These are phyloP conservation scores for Fusarium tupiense DNA, from an alignment of 2,329 filamentous ascomycete genomes.

Conservation along the genomic window DNA sequence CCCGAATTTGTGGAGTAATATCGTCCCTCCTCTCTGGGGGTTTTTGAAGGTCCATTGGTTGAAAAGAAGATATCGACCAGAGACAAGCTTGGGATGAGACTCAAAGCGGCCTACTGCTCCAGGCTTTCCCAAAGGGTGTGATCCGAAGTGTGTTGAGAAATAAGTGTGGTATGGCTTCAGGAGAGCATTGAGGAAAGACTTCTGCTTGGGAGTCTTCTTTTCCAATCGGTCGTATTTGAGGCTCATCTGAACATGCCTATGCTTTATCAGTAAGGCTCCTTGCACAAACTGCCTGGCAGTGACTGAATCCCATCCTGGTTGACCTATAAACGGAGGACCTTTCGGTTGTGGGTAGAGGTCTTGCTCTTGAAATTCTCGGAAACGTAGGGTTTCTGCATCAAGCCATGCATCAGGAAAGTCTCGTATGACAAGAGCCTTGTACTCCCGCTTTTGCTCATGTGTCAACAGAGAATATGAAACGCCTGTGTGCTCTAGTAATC, in stretches of 20 bases:
- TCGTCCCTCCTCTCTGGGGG: too few relatives aligned
- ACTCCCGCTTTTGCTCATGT: not conserved
- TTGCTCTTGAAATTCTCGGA: not conserved
- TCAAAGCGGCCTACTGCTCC: not conserved
- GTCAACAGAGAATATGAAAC: too few relatives aligned
- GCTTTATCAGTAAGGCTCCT: not conserved
- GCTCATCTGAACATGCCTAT: constrained; percentile 3
- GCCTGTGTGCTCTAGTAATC: not conserved
- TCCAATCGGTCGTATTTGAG: constrained; percentile 7
- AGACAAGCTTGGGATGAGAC: not conserved
- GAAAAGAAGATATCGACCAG: constrained; percentile 4
- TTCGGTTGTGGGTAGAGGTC: not conserved
- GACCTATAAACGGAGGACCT: not conserved
- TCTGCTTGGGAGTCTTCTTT: not conserved
- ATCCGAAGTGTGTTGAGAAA: accelerated
- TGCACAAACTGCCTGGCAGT: accelerated
- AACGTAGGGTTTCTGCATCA: not conserved
- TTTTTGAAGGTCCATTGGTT: not conserved
- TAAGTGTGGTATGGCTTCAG: not conserved
- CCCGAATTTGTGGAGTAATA: not conserved
- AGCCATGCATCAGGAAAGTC: constrained; percentile 8
- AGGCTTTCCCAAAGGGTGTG: too few relatives aligned
- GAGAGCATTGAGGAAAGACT: not conserved
- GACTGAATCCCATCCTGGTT: not conserved
- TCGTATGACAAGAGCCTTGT: not conserved